phyloP scores from a whole-genome alignment of 208 protist species.

The Leishmania gerbilli region DNA sequence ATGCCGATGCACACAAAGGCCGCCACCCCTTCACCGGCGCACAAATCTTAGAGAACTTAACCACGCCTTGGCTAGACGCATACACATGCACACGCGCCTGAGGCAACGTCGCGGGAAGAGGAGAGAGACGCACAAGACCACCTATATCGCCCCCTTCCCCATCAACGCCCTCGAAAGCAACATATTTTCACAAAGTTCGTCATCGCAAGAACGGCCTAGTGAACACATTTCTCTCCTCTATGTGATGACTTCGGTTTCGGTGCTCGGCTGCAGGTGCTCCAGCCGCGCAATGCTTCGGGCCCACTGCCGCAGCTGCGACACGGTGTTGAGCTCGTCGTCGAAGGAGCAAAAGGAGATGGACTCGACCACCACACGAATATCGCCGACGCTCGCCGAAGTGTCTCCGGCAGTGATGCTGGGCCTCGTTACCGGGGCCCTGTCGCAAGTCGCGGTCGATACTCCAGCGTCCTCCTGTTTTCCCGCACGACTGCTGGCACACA shows the following conservation, averaged over 20 bases:
- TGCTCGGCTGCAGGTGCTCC: conserved; percentile 23
- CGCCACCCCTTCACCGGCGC: background rate
- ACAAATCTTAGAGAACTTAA: background rate
- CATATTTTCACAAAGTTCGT: background rate
- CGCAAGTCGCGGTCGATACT: background rate
- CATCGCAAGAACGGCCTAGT: no score
- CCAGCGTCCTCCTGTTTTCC: background rate
- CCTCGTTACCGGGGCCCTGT: background rate
- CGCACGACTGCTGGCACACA: background rate
- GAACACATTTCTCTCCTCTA: background rate
- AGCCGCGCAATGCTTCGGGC: conserved; percentile 14
- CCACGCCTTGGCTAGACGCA: background rate
- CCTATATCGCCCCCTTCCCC: no score
- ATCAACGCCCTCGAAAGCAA: no score
- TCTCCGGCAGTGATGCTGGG: background rate
- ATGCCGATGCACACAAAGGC: background rate
- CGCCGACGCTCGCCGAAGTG: conserved; percentile 2
- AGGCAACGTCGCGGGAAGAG: background rate
- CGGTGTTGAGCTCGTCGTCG: conserved; percentile 26
- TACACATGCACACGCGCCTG: background rate
- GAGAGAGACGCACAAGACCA: background rate
- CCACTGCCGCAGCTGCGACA: conserved; percentile 31
- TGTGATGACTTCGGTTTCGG: conserved; percentile 35
- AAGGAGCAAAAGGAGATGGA: conserved; percentile 17
- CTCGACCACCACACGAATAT: conserved; percentile 10